Conservation (phyloP, 192 early-diverging fungal genomes). For the Tieghemiomyces parasiticus region DNA sequence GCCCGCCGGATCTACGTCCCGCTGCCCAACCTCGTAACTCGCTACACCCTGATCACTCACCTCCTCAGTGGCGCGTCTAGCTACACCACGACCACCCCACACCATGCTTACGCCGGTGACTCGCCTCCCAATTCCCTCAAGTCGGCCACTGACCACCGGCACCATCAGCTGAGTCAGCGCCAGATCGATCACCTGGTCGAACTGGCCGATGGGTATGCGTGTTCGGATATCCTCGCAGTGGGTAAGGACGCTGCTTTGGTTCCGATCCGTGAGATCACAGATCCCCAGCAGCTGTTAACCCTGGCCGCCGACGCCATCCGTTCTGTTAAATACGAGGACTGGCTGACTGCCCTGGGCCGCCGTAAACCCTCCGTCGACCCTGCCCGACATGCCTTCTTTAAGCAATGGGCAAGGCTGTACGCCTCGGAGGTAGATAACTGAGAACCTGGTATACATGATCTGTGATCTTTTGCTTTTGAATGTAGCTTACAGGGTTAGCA, state of each 20-base stretch:
- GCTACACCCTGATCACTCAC: neutral
- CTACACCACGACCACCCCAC: no score
- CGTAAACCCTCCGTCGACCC: conserved; percentile 11
- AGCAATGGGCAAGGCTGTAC: no score
- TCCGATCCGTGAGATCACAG: neutral
- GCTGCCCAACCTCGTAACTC: neutral
- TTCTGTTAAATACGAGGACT: neutral
- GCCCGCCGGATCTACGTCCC: neutral
- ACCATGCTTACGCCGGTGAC: no score
- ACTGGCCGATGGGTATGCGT: neutral
- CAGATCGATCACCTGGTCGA: neutral
- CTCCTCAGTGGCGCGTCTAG: neutral
- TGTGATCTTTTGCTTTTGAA: no score
- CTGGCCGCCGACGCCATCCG: neutral
- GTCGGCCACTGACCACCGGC: no score
- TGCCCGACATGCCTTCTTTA: neutral
- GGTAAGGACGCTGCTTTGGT: neutral
- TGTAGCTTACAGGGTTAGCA: no score
- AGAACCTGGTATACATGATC: no score
- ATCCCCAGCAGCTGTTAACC: neutral
- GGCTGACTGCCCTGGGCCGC: conserved; percentile 11
- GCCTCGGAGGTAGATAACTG: no score
- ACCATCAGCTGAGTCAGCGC: neutral
- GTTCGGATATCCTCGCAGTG: neutral
- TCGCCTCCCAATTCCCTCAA: no score